Percentiles rank a stretch among this genome's conserved stretches.
Evolutionary conservation across 2,329 filamentous ascomycete species (phyloP).

Genomic region (Coniella lustricola): DNA sequence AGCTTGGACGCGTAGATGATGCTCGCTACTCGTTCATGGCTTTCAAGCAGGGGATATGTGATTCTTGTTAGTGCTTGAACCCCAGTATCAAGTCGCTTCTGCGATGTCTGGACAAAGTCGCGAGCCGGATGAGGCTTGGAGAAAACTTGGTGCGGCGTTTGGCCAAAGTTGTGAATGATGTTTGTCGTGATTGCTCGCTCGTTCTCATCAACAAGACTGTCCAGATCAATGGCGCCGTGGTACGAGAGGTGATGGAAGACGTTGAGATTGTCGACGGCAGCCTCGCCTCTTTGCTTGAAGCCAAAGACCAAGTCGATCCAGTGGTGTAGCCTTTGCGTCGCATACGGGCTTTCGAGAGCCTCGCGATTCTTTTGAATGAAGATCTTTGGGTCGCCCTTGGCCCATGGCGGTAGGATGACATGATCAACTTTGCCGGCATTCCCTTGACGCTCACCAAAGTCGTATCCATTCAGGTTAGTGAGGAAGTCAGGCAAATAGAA

Average conservation of each 20-base stretch:
- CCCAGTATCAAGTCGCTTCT: constrained; percentile 67
- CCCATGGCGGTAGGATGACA: constrained; percentile 90
- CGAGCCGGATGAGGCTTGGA: constrained; percentile 69
- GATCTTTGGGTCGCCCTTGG: constrained; percentile 89
- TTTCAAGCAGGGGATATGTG: constrained; percentile 69
- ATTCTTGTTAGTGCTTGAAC: constrained; percentile 70
- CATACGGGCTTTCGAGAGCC: constrained; percentile 86
- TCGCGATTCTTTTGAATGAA: constrained; percentile 96
- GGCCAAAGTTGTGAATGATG: constrained; percentile 97
- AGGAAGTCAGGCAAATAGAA: constrained; percentile 95
- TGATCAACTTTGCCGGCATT: constrained; percentile 73
- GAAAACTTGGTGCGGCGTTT: constrained; percentile 95
- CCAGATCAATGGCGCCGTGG: constrained; percentile 84
- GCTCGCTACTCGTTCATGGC: constrained; percentile 71
- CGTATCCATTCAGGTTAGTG: constrained; percentile 87
- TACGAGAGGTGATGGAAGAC: constrained; percentile 97
- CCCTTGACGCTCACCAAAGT: constrained; percentile 84
- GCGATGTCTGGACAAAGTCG: constrained; percentile 59
- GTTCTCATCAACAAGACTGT: constrained; percentile 80
- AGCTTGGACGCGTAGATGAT: constrained; percentile 72
- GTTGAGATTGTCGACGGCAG: constrained; percentile 84
- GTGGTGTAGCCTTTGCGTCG: constrained; percentile 79
- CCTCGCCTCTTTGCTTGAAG: constrained; percentile 86
- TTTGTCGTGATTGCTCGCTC: constrained; percentile 85
- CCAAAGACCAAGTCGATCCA: constrained; percentile 98